These are phyloP conservation scores for Fusarium euwallaceae DNA, from an alignment of 2,329 filamentous ascomycete species.

Conservation along the genomic window DNA sequence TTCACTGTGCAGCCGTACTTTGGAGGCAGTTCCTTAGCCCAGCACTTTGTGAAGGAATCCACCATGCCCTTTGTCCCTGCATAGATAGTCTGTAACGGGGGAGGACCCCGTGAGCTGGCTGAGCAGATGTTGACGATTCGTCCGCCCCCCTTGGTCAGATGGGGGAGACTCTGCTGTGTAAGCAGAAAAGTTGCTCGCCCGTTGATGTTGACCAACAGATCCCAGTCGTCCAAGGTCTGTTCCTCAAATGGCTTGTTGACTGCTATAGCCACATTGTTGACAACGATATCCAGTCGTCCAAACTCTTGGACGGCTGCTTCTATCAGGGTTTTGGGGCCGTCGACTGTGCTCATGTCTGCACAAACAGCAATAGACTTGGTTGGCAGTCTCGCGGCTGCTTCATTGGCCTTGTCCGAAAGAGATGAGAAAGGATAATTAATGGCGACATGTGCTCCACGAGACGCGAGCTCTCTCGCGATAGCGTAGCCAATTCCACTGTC, in stretches of 20 bases:
- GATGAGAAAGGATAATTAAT: conserved; percentile 61
- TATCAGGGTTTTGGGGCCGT: conserved; percentile 53
- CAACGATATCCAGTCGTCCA: conserved; percentile 55
- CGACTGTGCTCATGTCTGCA: conserved; percentile 56
- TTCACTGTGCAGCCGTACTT: conserved; percentile 62
- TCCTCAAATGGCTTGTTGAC: conserved; percentile 55
- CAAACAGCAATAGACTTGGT: conserved; percentile 54
- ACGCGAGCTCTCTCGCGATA: conserved; percentile 58
- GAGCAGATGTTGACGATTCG: conserved; percentile 61
- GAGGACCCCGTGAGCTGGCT: conserved; percentile 49
- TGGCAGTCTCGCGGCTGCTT: conserved; percentile 40
- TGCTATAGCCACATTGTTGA: conserved; percentile 54
- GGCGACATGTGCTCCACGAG: conserved; percentile 60
- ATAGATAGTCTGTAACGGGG: conserved; percentile 59
- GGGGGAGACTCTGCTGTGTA: conserved; percentile 54
- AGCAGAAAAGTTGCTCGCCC: conserved; percentile 57
- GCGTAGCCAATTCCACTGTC: conserved; percentile 58
- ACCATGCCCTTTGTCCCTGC: conserved; percentile 64
- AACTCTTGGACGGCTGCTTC: conserved; percentile 52
- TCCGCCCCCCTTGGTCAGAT: conserved; percentile 51
- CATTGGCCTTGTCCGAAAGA: conserved; percentile 48
- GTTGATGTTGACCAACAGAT: conserved; percentile 58
- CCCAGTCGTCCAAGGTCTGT: conserved; percentile 55
- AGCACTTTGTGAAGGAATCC: conserved; percentile 60
- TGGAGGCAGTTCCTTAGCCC: conserved; percentile 59